Evolutionary conservation across 169 alveolate species (phyloP).

Genomic region (Plasmodium coatneyi): DNA sequence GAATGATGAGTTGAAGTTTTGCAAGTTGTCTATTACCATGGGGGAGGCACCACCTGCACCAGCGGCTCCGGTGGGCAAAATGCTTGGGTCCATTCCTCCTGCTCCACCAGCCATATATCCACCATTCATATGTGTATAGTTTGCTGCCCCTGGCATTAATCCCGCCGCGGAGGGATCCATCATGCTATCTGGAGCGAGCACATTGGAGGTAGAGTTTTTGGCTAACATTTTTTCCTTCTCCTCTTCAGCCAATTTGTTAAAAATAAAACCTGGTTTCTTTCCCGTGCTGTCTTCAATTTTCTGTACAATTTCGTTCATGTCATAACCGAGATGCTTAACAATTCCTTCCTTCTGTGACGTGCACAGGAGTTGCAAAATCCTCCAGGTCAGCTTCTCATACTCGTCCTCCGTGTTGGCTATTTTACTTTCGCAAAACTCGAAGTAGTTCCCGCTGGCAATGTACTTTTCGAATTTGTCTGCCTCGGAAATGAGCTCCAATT

Average conservation of each 20-base stretch:
- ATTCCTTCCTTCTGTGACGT: slow-evolving; percentile 57
- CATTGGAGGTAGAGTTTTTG: background rate
- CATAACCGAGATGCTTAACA: slow-evolving; percentile 65
- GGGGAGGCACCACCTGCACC: background rate
- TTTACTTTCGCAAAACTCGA: slow-evolving; percentile 59
- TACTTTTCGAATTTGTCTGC: slow-evolving; percentile 71
- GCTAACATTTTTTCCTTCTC: background rate
- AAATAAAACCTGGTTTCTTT: slow-evolving; percentile 72
- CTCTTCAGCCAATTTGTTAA: background rate
- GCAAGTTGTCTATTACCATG: background rate
- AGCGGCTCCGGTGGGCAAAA: background rate
- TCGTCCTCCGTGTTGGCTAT: slow-evolving; percentile 53
- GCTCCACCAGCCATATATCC: background rate
- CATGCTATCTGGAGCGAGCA: background rate
- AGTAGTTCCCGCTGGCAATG: slow-evolving; percentile 49
- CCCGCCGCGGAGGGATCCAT: background rate
- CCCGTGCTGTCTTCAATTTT: slow-evolving; percentile 19
- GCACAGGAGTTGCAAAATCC: slow-evolving; percentile 44
- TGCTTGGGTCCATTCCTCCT: background rate
- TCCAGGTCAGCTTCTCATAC: slow-evolving; percentile 72
- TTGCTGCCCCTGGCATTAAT: background rate
- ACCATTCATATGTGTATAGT: background rate
- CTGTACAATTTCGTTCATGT: slow-evolving; percentile 24
- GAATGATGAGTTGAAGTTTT: slow-evolving; percentile 1
- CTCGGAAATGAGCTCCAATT: slow-evolving; percentile 57